Evolutionary conservation across 2,329 filamentous ascomycete species (phyloP).

Genomic region (Alternaria sp.): DNA sequence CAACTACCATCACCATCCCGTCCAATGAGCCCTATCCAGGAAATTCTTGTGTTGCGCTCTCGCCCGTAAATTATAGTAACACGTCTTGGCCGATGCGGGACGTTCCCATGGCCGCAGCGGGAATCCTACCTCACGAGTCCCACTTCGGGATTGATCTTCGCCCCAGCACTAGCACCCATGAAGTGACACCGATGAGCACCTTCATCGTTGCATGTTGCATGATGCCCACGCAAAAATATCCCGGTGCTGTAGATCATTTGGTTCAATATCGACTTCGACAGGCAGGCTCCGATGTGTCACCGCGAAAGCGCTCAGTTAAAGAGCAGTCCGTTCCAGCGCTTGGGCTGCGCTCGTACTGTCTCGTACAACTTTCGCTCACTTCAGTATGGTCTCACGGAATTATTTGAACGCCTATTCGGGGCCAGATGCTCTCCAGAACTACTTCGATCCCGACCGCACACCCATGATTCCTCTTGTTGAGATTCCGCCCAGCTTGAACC

Average conservation of each 20-base stretch:
- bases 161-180: neutral
- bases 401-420: slow-evolving; percentile 63
- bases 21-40: neutral
- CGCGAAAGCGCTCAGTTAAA: neutral
- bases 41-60: neutral
- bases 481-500: slow-evolving; percentile 63
- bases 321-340: neutral
- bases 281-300: neutral
- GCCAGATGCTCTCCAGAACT: slow-evolving; percentile 62
- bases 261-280: neutral
- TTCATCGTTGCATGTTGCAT: neutral
- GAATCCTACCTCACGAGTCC: neutral
- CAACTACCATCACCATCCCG: neutral
- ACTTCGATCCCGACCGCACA: slow-evolving; percentile 64
- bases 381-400: slow-evolving; percentile 16
- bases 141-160: neutral
- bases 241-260: neutral
- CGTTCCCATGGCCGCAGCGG: neutral
- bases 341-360: neutral
- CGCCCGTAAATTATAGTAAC: neutral
- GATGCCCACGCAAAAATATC: neutral
- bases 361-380: neutral
- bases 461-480: slow-evolving; percentile 68
- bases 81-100: neutral
- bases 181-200: slow-evolving; percentile 11